Base-by-base conservation (phyloP, 768 basidiomycete species). In the Termitomyces eurrhizus region DNA sequence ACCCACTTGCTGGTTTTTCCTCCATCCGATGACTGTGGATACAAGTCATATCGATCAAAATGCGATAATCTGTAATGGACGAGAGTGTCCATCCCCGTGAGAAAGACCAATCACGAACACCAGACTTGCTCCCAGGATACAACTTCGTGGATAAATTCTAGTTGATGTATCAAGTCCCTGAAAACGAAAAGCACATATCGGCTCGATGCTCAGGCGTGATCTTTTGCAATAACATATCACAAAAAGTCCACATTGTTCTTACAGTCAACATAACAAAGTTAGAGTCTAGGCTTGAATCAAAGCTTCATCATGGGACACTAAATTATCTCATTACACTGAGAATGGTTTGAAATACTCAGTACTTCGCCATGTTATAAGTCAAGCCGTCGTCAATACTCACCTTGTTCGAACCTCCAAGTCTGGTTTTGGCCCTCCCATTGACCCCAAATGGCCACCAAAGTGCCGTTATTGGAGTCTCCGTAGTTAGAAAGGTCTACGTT, bases 361-460 rank as follows among this genome's bases (percentile, higher is more conserved):
- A 16, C n/a, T 52, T 14, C 12, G 33, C 26, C 32, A 18, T 12
- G 24, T n/a, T 11, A 12, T 29, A 2, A 7, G 16, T 36, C 12
- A 1, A 29, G 37, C 9, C 39, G 58, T 36, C 42, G 29, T 35
- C 21, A 21, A 21, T 14, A 56, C 56, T 62, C 54, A 66, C 68
- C 64, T 48, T 65, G 33, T 54, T 65, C 67, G 62, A 78, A 70
- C 24, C 55, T 67, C 82, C 83, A 83, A 12, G 71, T 67, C 70
- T 83, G 82, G 62, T 81, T 77, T 29, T 62, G 44, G 4, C 74
- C 78, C 35, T 63, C 49, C 79, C 77, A 79, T 37, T 73, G 71
- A 16, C 66, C 55, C 79, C 81, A 83, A 58, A 81, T 49, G 21
- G 72, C 62, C 8, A 83, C 59, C 0, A 65, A 63, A 0, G 79